phyloP scores from a whole-genome alignment of 768 basidiomycete genomes.

The Cystobasidium ongulense region DNA sequence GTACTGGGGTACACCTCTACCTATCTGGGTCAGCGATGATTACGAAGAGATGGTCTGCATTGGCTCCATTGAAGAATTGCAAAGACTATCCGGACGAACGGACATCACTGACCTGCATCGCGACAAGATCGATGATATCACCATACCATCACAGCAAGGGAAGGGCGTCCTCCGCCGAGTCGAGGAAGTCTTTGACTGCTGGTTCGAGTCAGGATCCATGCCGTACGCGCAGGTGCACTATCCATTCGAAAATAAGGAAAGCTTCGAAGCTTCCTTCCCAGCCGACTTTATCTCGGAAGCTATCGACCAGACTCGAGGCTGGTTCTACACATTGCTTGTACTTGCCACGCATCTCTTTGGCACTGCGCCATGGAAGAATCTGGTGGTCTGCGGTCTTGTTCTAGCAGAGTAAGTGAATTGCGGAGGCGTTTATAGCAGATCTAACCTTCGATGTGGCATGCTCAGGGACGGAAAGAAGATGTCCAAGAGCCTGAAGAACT shows the following conservation, averaged over 20 bases:
- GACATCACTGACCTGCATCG: conserved; percentile 81
- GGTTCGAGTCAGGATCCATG: conserved; percentile 99
- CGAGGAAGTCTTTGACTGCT: conserved; percentile 99
- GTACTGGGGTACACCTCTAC: conserved; percentile 98
- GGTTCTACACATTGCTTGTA: conserved; percentile 98
- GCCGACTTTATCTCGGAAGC: conserved; percentile 97
- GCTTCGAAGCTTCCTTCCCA: conserved; percentile 76
- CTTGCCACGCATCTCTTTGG: conserved; percentile 92
- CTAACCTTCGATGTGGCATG: not conserved
- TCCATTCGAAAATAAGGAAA: conserved; percentile 91
- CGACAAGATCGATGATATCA: conserved; percentile 90
- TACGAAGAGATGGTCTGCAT: conserved; percentile 71
- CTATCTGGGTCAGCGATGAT: conserved; percentile 91
- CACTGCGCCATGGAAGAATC: conserved; percentile 92
- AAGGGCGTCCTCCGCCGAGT: conserved; percentile 77
- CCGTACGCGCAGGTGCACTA: conserved; percentile 95
- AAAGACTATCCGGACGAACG: conserved; percentile 71
- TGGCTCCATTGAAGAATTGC: conserved; percentile 78
- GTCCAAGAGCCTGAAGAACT: conserved; percentile 95
- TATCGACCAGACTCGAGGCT: conserved; percentile 96
- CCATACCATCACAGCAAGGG: conserved; percentile 82
- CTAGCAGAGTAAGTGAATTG: conserved; percentile 67
- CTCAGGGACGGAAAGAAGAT: conserved; percentile 94
- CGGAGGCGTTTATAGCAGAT: not conserved
- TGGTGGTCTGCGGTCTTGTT: conserved; percentile 91